Conservation (phyloP, 805 yeast species). For the Candida nemodendra region DNA sequence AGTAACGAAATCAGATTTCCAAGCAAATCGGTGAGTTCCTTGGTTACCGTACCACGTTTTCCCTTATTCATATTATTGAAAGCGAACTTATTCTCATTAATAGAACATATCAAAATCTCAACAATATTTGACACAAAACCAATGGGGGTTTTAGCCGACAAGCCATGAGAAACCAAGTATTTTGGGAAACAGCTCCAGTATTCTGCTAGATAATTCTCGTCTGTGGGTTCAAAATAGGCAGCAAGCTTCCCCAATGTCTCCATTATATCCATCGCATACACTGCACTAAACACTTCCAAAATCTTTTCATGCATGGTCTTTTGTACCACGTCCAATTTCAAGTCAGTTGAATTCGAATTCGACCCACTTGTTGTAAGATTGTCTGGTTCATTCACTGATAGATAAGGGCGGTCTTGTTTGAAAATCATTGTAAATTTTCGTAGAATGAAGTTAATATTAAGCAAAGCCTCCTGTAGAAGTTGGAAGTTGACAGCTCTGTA, state of each 20-base stretch:
- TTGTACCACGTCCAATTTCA: slow-evolving; percentile 22
- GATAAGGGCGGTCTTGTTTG: slow-evolving; percentile 29
- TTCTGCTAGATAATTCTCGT: slow-evolving; percentile 28
- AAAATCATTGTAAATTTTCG: slow-evolving; percentile 25
- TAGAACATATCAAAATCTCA: slow-evolving; percentile 50
- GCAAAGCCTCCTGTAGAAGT: slow-evolving; percentile 34
- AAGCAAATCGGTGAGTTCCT: slow-evolving; percentile 22
- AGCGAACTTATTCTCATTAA: slow-evolving; percentile 33
- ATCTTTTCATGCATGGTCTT: slow-evolving; percentile 45
- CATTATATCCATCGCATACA: slow-evolving; percentile 54
- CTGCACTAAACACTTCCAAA: slow-evolving; percentile 49
- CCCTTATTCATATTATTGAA: slow-evolving; percentile 22
- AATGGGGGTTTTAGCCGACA: slow-evolving; percentile 53
- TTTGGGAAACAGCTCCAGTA: slow-evolving; percentile 36
- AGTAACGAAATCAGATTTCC: slow-evolving; percentile 23
- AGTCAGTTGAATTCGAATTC: slow-evolving; percentile 15
- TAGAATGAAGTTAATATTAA: slow-evolving; percentile 26
- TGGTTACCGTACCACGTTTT: slow-evolving; percentile 11
- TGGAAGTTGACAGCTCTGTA: slow-evolving; percentile 54
- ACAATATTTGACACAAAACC: slow-evolving; percentile 50
- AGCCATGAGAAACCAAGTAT: slow-evolving; percentile 36
- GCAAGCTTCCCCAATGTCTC: slow-evolving; percentile 42
- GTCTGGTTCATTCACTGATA: slow-evolving; percentile 16
- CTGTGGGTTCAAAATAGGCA: slow-evolving; percentile 21
- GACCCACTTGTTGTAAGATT: slow-evolving; percentile 13